Percentiles rank a stretch among this genome's conserved stretches.
Evolutionary conservation across 202 grass and related monocot genomes (phyloP).

Genomic region (Carex sylvatica): DNA sequence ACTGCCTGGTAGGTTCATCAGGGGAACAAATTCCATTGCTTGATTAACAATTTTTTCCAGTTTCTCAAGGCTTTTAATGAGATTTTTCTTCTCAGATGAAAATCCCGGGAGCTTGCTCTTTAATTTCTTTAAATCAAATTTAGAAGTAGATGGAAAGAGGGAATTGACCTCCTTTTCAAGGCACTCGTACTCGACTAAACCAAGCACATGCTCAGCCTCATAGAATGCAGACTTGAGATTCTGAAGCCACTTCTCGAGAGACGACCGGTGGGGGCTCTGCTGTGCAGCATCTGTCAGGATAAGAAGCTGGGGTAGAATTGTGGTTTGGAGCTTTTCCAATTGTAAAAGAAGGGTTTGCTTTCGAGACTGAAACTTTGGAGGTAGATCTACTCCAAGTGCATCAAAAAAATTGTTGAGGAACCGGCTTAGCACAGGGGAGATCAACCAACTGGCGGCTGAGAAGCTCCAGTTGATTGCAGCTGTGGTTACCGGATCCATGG

Average conservation of each 20-base stretch:
- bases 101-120: too few relatives aligned
- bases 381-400: background rate
- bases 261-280: background rate
- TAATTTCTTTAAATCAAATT: background rate
- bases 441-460: background rate
- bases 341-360: background rate
- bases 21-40: background rate
- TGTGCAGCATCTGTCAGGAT: slow-evolving; percentile 4
- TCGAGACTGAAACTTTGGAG: background rate
- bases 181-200: slow-evolving; percentile 5
- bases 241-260: background rate
- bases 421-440: slow-evolving; percentile 21
- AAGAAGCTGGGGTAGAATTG: background rate
- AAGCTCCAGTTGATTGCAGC: background rate
- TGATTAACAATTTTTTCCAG: background rate
- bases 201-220: slow-evolving; percentile 15
- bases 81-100: too few relatives aligned
- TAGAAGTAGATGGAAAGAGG: background rate
- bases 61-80: background rate
- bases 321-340: background rate
- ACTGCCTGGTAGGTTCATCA: background rate
- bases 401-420: slow-evolving; percentile 21
- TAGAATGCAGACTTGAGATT: slow-evolving; percentile 19
- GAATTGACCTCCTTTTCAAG: background rate
- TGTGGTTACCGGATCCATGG: background rate